phyloP scores from a whole-genome alignment of 306 rosid genomes.

The Quercus glauca region DNA sequence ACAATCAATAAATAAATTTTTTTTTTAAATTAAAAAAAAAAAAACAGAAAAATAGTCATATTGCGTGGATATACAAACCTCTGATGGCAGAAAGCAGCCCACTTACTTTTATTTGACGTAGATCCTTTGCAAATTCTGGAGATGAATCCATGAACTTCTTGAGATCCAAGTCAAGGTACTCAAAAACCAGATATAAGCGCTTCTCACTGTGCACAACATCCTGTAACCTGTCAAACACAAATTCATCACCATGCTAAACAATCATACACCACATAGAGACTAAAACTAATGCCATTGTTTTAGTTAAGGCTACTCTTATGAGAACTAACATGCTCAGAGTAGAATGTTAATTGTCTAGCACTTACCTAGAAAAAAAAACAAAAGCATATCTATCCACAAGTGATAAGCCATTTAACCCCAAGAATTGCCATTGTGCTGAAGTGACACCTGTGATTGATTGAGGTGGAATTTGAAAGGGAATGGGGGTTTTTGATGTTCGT shows the following conservation, averaged over 20 bases:
- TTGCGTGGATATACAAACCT: background rate
- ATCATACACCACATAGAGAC: background rate
- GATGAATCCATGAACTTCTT: slow-evolving; percentile 98
- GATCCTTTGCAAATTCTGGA: slow-evolving; percentile 86
- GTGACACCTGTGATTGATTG: no score
- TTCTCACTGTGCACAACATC: slow-evolving; percentile 96
- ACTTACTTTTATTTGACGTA: slow-evolving; percentile 79
- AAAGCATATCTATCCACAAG: background rate
- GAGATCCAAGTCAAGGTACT: slow-evolving; percentile 95
- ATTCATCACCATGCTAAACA: slow-evolving; percentile 14
- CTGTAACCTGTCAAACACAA: slow-evolving; percentile 62
- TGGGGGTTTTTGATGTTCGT: no score
- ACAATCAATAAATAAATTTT: background rate
- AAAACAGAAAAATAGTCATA: background rate
- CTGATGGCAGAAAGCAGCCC: background rate
- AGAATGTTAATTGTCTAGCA: background rate
- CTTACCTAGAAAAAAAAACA: background rate
- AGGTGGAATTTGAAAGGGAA: no score
- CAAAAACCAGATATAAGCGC: slow-evolving; percentile 93
- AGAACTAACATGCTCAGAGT: background rate
- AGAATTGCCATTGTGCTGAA: no score
- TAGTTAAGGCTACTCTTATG: background rate
- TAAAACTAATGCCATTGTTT: background rate
- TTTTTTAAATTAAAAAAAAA: background rate
- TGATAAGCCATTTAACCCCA: no score